These are phyloP conservation scores for Staphylotrichum longicolle DNA, from an alignment of 495 filamentous ascomycete species.

Conservation along the genomic window DNA sequence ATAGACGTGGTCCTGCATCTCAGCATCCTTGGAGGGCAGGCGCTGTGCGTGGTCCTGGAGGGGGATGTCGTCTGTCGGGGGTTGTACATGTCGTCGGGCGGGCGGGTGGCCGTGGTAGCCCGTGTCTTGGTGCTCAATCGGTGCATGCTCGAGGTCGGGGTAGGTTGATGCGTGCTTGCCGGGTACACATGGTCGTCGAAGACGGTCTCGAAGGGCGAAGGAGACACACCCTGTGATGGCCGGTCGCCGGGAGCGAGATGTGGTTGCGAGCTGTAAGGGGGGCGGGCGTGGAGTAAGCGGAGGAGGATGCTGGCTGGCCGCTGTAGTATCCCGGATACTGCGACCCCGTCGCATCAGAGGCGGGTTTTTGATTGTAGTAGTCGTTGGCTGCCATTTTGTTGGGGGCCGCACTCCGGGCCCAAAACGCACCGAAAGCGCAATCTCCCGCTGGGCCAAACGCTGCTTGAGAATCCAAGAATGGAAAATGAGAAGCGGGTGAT, in stretches of 20 bases:
- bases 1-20: conserved; percentile 53
- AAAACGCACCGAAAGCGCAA: conserved; percentile 6
- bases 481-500: neutral
- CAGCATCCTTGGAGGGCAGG: conserved; percentile 35
- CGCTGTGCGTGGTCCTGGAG: conserved; percentile 50
- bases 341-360: conserved; percentile 33
- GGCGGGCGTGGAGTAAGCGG: conserved; percentile 33
- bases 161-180: conserved; percentile 40
- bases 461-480: neutral
- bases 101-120: conserved; percentile 54
- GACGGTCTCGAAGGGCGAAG: conserved; percentile 51
- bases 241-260: conserved; percentile 29
- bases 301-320: conserved; percentile 44
- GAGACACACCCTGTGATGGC: conserved; percentile 25
- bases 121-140: conserved; percentile 50
- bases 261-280: conserved; percentile 33
- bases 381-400: conserved; percentile 78
- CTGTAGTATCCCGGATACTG: conserved; percentile 26
- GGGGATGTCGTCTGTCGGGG: conserved; percentile 63
- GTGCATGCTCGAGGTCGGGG: conserved; percentile 41
- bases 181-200: conserved; percentile 64
- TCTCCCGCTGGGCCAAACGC: neutral
- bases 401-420: conserved; percentile 1
- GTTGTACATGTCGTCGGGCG: conserved; percentile 43
- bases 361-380: conserved; percentile 64